Percentiles rank a stretch among this genome's conserved stretches.
Conservation (phyloP, 2,329 filamentous ascomycete species). For the Coniosporium tulheliwenetii region DNA sequence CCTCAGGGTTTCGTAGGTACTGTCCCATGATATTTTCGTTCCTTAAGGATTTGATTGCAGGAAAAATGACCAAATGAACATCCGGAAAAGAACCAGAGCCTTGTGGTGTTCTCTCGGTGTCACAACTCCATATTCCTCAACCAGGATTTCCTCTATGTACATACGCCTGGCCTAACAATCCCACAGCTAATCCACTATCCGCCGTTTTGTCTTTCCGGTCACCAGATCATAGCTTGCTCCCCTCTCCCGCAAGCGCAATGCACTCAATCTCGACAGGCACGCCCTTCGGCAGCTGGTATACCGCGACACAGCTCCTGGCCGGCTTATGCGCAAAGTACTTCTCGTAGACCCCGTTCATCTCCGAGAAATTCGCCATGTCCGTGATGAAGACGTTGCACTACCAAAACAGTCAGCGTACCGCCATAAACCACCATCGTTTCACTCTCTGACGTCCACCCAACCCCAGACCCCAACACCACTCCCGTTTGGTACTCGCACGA, state of each 20-base stretch:
- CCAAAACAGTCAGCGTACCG: background rate
- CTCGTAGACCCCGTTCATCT: conserved; percentile 76
- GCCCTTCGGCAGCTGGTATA: conserved; percentile 74
- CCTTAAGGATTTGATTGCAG: too few relatives aligned
- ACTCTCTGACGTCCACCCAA: background rate
- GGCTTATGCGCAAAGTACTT: conserved; percentile 73
- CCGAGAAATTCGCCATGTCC: conserved; percentile 78
- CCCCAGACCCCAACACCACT: background rate
- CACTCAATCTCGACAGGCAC: conserved; percentile 85
- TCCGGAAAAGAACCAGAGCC: too few relatives aligned
- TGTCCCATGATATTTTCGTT: too few relatives aligned
- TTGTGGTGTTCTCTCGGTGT: too few relatives aligned
- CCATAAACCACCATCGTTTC: too few relatives aligned
- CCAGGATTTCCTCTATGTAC: too few relatives aligned
- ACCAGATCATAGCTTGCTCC: background rate
- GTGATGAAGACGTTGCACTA: conserved; percentile 60
- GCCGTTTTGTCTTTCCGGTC: too few relatives aligned
- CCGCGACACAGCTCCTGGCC: conserved; percentile 77
- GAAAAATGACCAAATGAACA: too few relatives aligned
- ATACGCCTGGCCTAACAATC: too few relatives aligned
- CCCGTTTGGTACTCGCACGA: background rate
- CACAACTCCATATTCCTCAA: too few relatives aligned
- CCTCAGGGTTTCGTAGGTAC: too few relatives aligned
- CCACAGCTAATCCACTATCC: too few relatives aligned
- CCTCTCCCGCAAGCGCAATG: conserved; percentile 42